These are phyloP conservation scores for Colletotrichum limetticola DNA, from an alignment of 2,329 filamentous ascomycete genomes.

Conservation along the genomic window DNA sequence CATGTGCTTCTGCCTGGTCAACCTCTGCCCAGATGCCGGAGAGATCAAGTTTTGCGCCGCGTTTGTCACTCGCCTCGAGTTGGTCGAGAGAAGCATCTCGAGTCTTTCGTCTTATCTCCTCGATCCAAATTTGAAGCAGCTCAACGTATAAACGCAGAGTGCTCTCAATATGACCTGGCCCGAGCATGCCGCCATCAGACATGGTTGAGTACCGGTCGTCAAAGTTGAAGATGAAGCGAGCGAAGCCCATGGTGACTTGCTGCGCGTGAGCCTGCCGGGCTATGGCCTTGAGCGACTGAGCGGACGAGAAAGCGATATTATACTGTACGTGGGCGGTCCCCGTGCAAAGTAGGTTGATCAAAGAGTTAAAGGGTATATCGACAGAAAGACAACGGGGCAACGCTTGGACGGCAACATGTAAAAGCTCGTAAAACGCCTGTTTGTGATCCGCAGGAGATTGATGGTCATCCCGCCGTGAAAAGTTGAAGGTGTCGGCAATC, in stretches of 20 bases:
- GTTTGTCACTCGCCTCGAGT: constrained; percentile 75
- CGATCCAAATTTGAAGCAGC: constrained; percentile 95
- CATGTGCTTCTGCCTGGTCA: constrained; percentile 96
- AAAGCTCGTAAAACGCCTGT: constrained; percentile 93
- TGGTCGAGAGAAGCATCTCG: constrained; percentile 76
- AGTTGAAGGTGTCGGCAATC: constrained; percentile 93
- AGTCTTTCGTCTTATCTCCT: constrained; percentile 90
- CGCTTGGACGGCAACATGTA: constrained; percentile 95
- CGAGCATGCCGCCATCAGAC: constrained; percentile 97
- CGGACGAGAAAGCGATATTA: constrained; percentile 92
- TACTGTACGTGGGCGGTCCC: constrained; percentile 95
- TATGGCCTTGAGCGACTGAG: constrained; percentile 93
- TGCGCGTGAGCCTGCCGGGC: constrained; percentile 93
- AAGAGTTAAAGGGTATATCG: constrained; percentile 90
- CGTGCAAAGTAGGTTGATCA: constrained; percentile 95
- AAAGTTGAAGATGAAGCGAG: constrained; percentile 98
- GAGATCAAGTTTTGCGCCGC: constrained; percentile 82
- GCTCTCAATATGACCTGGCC: constrained; percentile 92
- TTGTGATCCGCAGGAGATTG: constrained; percentile 81
- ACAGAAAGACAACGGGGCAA: constrained; percentile 92
- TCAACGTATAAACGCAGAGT: constrained; percentile 94
- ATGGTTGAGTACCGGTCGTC: constrained; percentile 97
- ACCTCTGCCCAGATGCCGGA: constrained; percentile 93
- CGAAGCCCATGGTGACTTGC: constrained; percentile 95
- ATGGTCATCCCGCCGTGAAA: constrained; percentile 84